phyloP scores from a whole-genome alignment of 73 alveolate species.

The Urostyla sp. region DNA sequence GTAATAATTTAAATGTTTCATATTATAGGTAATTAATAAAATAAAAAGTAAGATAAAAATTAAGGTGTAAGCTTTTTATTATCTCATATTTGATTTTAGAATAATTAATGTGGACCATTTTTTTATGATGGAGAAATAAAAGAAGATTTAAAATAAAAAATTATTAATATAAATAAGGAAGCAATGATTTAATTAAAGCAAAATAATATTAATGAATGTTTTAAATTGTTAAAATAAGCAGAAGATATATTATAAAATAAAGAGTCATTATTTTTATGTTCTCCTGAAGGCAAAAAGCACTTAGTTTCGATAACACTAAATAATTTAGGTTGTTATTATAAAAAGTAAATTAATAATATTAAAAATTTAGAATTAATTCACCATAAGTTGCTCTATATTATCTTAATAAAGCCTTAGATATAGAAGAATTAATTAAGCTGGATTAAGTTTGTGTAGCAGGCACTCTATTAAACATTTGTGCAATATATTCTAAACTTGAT shows the following conservation, averaged over 20 bases:
- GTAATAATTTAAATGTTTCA: background rate
- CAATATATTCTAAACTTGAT: background rate
- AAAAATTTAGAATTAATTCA: constrained; percentile 2
- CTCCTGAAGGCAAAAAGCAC: background rate
- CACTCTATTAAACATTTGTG: constrained; percentile 3
- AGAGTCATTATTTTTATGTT: background rate
- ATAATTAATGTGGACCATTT: background rate
- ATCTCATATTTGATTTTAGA: background rate
- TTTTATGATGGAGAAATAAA: background rate
- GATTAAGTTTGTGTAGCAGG: background rate
- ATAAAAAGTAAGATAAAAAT: background rate
- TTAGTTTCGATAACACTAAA: background rate
- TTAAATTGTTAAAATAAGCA: background rate
- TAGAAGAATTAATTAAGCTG: background rate
- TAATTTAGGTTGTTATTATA: constrained; percentile 20
- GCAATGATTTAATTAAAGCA: background rate
- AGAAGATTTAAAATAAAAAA: background rate
- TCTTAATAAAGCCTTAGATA: background rate
- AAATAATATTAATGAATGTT: background rate
- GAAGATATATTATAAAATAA: background rate
- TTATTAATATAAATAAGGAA: background rate
- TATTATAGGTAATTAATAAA: background rate
- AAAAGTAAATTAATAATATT: background rate
- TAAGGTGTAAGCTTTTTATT: background rate
- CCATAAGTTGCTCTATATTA: constrained; percentile 25